phyloP scores from a whole-genome alignment of 768 basidiomycete species.

The Agaricus sinodeliciosus region DNA sequence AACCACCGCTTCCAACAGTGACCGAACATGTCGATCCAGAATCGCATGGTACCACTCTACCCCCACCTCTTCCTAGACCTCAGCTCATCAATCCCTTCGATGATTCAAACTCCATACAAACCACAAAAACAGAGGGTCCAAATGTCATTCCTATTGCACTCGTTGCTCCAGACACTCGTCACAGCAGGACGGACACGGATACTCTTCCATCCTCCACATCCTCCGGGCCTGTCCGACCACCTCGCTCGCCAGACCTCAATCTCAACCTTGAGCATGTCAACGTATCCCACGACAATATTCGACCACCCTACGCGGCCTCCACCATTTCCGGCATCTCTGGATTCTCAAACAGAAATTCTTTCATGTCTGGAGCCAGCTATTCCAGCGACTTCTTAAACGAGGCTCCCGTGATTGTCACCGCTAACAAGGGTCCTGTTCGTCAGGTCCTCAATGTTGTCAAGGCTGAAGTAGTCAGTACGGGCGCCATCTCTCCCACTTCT shows the following conservation, averaged over 20 bases:
- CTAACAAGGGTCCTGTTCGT: slow-evolving; percentile 54
- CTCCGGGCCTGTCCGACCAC: slow-evolving; percentile 45
- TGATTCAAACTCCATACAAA: slow-evolving; percentile 75
- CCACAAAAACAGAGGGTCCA: slow-evolving; percentile 70
- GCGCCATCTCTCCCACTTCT: slow-evolving; percentile 28
- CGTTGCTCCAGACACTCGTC: slow-evolving; percentile 51
- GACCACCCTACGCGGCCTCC: slow-evolving; percentile 38
- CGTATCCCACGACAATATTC: slow-evolving; percentile 47
- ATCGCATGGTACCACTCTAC: slow-evolving; percentile 13
- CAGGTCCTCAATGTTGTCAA: slow-evolving; percentile 74
- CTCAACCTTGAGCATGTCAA: slow-evolving; percentile 60
- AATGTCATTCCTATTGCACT: slow-evolving; percentile 87
- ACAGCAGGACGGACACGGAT: slow-evolving; percentile 22
- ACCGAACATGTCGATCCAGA: slow-evolving; percentile 1
- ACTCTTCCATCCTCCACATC: slow-evolving; percentile 29
- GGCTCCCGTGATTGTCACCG: slow-evolving; percentile 76
- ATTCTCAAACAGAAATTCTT: slow-evolving; percentile 47
- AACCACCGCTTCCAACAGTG: slow-evolving; percentile 11
- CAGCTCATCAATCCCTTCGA: slow-evolving; percentile 60
- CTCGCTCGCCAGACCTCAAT: slow-evolving; percentile 52
- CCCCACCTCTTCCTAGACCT: slow-evolving; percentile 17
- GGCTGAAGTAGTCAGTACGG: slow-evolving; percentile 71
- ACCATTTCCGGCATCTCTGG: slow-evolving; percentile 49
- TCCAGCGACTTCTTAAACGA: slow-evolving; percentile 77
- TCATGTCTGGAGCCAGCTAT: slow-evolving; percentile 68